phyloP scores from a whole-genome alignment of 192 early-diverging fungal species.

The Obelidium mucronatum region DNA sequence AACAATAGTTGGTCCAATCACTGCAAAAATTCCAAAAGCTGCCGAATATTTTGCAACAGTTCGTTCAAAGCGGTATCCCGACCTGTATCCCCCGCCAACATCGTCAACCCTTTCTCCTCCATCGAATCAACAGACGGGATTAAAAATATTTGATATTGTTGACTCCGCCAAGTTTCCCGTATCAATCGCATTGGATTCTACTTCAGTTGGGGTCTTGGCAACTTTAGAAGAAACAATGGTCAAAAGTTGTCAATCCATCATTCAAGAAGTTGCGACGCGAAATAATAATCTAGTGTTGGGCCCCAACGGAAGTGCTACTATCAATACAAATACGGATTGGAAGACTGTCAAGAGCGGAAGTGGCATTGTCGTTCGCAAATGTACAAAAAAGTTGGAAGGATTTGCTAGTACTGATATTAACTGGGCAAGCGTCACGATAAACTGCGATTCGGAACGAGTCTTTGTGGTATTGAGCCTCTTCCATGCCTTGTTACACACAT shows the following conservation, averaged over 20 bases:
- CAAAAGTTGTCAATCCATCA: background rate
- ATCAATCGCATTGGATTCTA: background rate
- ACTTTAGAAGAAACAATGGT: slow-evolving; percentile 14
- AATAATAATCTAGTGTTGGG: background rate
- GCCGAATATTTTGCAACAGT: background rate
- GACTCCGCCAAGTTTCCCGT: slow-evolving; percentile 1
- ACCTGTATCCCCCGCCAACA: background rate
- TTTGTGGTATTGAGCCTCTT: slow-evolving; percentile 40
- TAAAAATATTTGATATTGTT: slow-evolving; percentile 1
- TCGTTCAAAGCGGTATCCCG: background rate
- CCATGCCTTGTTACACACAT: background rate
- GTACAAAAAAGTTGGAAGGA: slow-evolving; percentile 44
- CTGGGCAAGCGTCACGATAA: slow-evolving; percentile 30
- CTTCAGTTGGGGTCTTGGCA: background rate
- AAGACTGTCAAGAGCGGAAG: slow-evolving; percentile 45
- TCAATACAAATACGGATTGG: slow-evolving; percentile 45
- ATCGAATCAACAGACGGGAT: background rate
- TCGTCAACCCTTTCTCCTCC: background rate
- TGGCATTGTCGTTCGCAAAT: slow-evolving; percentile 50
- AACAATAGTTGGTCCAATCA: background rate
- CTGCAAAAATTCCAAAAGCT: background rate
- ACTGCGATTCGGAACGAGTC: slow-evolving; percentile 56
- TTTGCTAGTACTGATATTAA: slow-evolving; percentile 36
- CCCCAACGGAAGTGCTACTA: background rate
- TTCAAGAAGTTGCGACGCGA: background rate